These are phyloP conservation scores for Fonsecaea monophora DNA, from an alignment of 2,329 filamentous ascomycete genomes.

Conservation along the genomic window DNA sequence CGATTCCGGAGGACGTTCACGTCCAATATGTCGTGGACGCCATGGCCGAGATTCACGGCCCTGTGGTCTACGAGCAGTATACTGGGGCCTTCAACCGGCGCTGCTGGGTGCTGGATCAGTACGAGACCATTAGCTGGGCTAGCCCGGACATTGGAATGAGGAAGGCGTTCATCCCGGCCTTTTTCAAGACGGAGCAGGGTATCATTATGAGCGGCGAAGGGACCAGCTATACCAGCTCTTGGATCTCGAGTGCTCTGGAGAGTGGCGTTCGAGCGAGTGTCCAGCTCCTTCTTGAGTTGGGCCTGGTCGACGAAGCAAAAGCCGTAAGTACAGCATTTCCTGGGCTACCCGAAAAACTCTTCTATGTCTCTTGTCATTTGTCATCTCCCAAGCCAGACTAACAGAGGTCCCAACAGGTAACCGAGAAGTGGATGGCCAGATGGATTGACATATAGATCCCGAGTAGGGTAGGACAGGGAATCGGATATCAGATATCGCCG, in stretches of 20 bases:
- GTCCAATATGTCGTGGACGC: conserved; percentile 68
- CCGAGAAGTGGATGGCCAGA: conserved; percentile 47
- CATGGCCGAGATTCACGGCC: conserved; percentile 72
- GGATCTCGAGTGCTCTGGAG: conserved; percentile 64
- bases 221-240: conserved; percentile 74
- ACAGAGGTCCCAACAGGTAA: conserved; percentile 58
- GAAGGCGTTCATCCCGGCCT: conserved; percentile 73
- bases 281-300: conserved; percentile 55
- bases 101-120: conserved; percentile 70
- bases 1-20: conserved; percentile 65
- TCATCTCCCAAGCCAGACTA: neutral
- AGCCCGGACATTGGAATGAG: conserved; percentile 69
- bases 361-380: neutral
- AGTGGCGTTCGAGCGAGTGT: conserved; percentile 5
- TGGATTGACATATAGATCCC: conserved; percentile 30
- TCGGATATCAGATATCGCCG: too few relatives aligned
- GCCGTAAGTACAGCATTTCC: neutral
- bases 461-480: too few relatives aligned
- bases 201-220: conserved; percentile 75
- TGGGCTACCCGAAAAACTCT: neutral
- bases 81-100: conserved; percentile 70
- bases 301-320: conserved; percentile 68
- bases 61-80: conserved; percentile 65
- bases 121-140: conserved; percentile 69
- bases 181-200: conserved; percentile 72